Conservation (phyloP, 192 early-diverging fungal species). For the Bifiguratus adelaidae region DNA sequence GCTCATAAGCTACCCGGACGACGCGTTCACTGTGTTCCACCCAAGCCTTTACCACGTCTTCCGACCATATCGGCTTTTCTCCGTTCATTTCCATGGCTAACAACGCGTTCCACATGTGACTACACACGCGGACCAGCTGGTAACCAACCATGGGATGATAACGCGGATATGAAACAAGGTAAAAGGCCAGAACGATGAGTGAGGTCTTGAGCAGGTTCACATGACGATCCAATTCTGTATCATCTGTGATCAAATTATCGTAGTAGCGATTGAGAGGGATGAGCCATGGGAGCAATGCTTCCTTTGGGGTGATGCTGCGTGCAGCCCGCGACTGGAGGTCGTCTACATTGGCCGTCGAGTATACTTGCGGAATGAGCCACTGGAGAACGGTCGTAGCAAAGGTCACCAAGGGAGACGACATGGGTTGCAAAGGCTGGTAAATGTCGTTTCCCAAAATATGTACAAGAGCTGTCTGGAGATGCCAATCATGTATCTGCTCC, state of each 20-base stretch:
- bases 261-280: background rate
- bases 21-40: no score
- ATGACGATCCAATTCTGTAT: background rate
- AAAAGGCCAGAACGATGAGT: background rate
- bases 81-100: no score
- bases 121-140: no score
- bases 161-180: background rate
- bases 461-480: no score
- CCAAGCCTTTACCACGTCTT: no score
- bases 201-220: background rate
- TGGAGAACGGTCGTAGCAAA: background rate
- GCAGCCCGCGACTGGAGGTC: no score
- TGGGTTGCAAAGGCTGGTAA: background rate
- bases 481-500: no score
- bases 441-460: no score
- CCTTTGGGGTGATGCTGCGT: background rate
- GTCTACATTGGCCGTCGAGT: background rate
- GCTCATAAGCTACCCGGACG: no score
- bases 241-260: background rate
- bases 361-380: background rate
- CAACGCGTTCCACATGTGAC: no score
- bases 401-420: background rate
- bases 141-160: background rate
- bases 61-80: no score
- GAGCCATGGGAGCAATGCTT: no score